A percentile compares a stretch with the other conserved stretches of the same genome.
phyloP scores from a whole-genome alignment of 1,139 yeast species.

The Taphrina sp. region DNA sequence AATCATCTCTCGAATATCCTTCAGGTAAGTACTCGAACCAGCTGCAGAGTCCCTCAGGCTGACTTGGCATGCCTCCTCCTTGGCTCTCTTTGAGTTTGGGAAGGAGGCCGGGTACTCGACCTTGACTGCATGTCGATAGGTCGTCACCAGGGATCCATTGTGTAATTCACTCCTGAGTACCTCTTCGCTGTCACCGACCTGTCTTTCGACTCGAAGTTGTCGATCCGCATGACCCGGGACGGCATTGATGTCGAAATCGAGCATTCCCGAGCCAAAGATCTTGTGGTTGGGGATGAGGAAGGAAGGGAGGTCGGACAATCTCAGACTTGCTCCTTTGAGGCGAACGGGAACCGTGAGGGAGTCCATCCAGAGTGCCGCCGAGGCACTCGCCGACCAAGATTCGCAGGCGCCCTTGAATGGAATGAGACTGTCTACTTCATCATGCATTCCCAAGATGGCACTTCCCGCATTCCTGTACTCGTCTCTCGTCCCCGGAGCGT shows the following conservation, averaged over 20 bases:
- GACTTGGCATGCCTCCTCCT: background rate
- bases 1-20: background rate
- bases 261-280: constrained; percentile 2
- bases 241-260: background rate
- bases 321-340: constrained; percentile 1
- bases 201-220: constrained; percentile 2
- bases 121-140: constrained; percentile 1
- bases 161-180: constrained; percentile 2
- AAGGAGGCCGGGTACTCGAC: constrained; percentile 16
- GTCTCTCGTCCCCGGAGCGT: background rate
- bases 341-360: constrained; percentile 31
- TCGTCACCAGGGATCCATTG: constrained; percentile 8
- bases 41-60: constrained; percentile 2
- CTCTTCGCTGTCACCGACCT: background rate
- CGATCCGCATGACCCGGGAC: background rate
- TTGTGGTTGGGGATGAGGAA: constrained; percentile 19
- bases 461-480: constrained; percentile 4
- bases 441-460: constrained; percentile 8
- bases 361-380: constrained; percentile 27
- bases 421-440: constrained; percentile 12
- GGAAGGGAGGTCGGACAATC: constrained; percentile 21
- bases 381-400: constrained; percentile 28
- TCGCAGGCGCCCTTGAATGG: background rate
- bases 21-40: constrained; percentile 1
- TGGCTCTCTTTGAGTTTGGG: too few relatives aligned